phyloP scores from a whole-genome alignment of 1,139 yeast genomes.

The Saccharomycopsis phalli region DNA sequence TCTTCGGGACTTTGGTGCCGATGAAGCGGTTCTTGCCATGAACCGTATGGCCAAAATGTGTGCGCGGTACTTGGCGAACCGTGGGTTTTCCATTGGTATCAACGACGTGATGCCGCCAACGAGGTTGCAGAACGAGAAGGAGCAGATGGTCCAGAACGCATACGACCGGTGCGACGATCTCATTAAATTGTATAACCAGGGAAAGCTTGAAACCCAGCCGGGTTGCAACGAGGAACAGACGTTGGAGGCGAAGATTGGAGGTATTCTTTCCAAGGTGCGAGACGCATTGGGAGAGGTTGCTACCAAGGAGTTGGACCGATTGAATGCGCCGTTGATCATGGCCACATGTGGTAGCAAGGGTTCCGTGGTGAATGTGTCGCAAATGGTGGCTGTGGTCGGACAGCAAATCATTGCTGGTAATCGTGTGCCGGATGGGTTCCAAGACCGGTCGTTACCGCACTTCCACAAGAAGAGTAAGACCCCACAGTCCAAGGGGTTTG shows the following conservation, averaged over 20 bases:
- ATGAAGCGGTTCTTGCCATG: conserved; percentile 94
- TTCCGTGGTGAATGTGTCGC: conserved; percentile 94
- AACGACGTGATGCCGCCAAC: conserved; percentile 93
- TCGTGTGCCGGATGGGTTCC: conserved; percentile 99
- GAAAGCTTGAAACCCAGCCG: conserved; percentile 94
- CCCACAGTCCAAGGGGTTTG: conserved; percentile 97
- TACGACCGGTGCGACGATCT: conserved; percentile 88
- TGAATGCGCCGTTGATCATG: conserved; percentile 96
- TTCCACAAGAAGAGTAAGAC: conserved; percentile 93
- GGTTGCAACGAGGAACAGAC: conserved; percentile 99
- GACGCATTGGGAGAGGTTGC: conserved; percentile 99
- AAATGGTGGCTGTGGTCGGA: conserved; percentile 99
- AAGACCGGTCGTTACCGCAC: conserved; percentile 96
- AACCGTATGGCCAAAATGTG: conserved; percentile 97
- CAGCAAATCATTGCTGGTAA: conserved; percentile 98
- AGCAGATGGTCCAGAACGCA: conserved; percentile 83
- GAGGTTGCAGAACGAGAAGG: conserved; percentile 70
- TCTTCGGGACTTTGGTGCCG: conserved; percentile 89
- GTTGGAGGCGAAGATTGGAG: conserved; percentile 94
- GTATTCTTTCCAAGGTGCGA: conserved; percentile 89
- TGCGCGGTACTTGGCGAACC: conserved; percentile 86
- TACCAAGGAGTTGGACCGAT: conserved; percentile 78
- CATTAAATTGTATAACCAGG: conserved; percentile 69
- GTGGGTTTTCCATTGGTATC: conserved; percentile 97
- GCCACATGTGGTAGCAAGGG: conserved; percentile 99